A percentile compares a stretch with the other conserved stretches of the same genome.
phyloP scores from a whole-genome alignment of 1,284 basidiomycete species.

The Ceratobasidium sp. region DNA sequence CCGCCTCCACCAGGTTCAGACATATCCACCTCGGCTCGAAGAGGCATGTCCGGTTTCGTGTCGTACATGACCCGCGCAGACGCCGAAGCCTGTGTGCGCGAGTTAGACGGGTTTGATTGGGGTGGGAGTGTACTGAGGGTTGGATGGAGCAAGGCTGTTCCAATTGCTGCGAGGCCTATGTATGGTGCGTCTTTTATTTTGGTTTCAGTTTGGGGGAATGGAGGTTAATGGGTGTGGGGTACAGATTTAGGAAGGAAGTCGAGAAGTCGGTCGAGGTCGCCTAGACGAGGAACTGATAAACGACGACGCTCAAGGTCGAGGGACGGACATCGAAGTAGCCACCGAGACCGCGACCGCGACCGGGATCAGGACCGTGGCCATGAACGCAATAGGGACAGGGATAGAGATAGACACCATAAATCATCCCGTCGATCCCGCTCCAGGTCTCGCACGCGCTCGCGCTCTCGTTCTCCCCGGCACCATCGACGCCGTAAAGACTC shows the following conservation, averaged over 20 bases:
- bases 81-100: conserved; percentile 87
- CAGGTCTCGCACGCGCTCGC: conserved; percentile 50
- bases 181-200: conserved; percentile 74
- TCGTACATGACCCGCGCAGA: conserved; percentile 94
- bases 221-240: conserved; percentile 21
- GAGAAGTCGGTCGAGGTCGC: conserved; percentile 33
- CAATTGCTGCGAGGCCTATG: conserved; percentile 81
- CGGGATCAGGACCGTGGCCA: no score
- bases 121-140: conserved; percentile 86
- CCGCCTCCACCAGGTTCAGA: conserved; percentile 77
- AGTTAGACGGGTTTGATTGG: conserved; percentile 94
- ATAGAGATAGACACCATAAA: conserved; percentile 33
- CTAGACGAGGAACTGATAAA: conserved; percentile 19
- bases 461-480: conserved; percentile 54
- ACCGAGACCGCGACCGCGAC: conserved; percentile 50
- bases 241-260: conserved; percentile 28
- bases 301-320: conserved; percentile 37
- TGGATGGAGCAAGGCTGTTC: conserved; percentile 96
- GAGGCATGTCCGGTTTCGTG: conserved; percentile 93
- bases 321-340: conserved; percentile 44
- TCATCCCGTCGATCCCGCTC: conserved; percentile 60
- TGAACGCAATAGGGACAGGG: conserved; percentile 41
- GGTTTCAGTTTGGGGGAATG: background rate
- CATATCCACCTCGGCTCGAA: conserved; percentile 74
- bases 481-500: conserved; percentile 46